These are phyloP conservation scores for Ascochyta lentis DNA, from an alignment of 2,329 filamentous ascomycete species.

Conservation along the genomic window DNA sequence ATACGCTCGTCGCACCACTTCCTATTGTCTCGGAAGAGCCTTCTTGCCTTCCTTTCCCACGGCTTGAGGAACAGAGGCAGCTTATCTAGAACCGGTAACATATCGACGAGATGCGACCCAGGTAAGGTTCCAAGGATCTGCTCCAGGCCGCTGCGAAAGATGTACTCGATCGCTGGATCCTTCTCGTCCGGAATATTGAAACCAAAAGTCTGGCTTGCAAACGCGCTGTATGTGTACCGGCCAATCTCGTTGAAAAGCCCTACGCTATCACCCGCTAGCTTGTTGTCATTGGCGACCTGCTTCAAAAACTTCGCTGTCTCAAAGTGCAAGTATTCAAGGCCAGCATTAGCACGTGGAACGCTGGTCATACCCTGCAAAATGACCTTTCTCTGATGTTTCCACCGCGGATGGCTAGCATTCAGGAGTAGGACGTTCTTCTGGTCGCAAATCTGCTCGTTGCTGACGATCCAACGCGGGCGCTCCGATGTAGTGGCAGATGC, in stretches of 20 bases:
- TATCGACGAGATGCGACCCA: conserved; percentile 10
- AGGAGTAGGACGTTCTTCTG: conserved; percentile 14
- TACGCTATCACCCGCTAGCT: conserved; percentile 4
- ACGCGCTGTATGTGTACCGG: conserved; percentile 15
- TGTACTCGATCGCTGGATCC: conserved; percentile 14
- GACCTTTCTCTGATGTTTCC: conserved; percentile 13
- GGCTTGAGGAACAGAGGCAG: conserved; percentile 11
- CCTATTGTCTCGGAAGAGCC: conserved; percentile 10
- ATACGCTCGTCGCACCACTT: conserved; percentile 10
- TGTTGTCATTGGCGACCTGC: neutral
- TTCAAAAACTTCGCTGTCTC: conserved; percentile 18
- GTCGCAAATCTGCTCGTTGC: conserved; percentile 18
- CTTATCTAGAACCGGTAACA: conserved; percentile 7
- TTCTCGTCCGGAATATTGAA: conserved; percentile 13
- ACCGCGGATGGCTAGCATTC: conserved; percentile 9
- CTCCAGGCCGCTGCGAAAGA: conserved; percentile 8
- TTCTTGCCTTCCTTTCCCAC: conserved; percentile 11
- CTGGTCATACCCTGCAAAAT: conserved; percentile 18
- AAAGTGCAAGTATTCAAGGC: conserved; percentile 12
- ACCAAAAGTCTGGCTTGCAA: conserved; percentile 15
- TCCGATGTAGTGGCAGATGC: conserved; percentile 41
- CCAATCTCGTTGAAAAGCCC: conserved; percentile 14
- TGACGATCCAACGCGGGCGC: conserved; percentile 32
- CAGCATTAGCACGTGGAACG: conserved; percentile 13
- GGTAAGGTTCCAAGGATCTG: conserved; percentile 13